Conservation (phyloP, 2,329 filamentous ascomycete genomes). For the Nectriaceae sp. region DNA sequence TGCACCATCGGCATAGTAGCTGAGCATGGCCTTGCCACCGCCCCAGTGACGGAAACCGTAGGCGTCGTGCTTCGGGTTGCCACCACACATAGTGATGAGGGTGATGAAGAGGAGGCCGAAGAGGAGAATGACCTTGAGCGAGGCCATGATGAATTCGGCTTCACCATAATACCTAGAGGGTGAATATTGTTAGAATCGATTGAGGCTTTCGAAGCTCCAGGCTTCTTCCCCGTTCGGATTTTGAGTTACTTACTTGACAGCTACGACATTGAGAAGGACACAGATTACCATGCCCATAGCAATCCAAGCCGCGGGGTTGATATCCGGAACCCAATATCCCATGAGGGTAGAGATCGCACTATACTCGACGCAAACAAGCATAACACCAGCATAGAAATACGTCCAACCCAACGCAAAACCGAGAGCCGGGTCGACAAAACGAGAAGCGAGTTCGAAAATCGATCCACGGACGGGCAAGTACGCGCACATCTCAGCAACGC, state of each 20-base stretch:
- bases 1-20: constrained; percentile 44
- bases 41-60: constrained; percentile 64
- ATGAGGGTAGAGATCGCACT: constrained; percentile 47
- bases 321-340: constrained; percentile 43
- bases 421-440: constrained; percentile 58
- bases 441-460: constrained; percentile 55
- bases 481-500: constrained; percentile 59
- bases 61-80: constrained; percentile 62
- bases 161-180: constrained; percentile 40
- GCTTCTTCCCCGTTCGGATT: too few relatives aligned
- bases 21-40: constrained; percentile 34
- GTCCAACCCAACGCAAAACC: constrained; percentile 58
- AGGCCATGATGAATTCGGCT: constrained; percentile 59
- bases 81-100: constrained; percentile 68
- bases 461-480: constrained; percentile 56
- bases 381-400: constrained; percentile 49
- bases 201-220: too few relatives aligned
- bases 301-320: constrained; percentile 52
- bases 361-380: constrained; percentile 48
- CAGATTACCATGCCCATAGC: constrained; percentile 48
- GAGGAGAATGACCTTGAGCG: constrained; percentile 47
- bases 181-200: constrained; percentile 1
- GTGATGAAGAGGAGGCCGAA: constrained; percentile 63
- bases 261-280: constrained; percentile 48
- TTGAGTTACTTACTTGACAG: constrained; percentile 44